Percentiles rank a stretch among this genome's conserved stretches.
Conservation (phyloP, 352 stramenopile species). For the Pythium aristosporum region DNA sequence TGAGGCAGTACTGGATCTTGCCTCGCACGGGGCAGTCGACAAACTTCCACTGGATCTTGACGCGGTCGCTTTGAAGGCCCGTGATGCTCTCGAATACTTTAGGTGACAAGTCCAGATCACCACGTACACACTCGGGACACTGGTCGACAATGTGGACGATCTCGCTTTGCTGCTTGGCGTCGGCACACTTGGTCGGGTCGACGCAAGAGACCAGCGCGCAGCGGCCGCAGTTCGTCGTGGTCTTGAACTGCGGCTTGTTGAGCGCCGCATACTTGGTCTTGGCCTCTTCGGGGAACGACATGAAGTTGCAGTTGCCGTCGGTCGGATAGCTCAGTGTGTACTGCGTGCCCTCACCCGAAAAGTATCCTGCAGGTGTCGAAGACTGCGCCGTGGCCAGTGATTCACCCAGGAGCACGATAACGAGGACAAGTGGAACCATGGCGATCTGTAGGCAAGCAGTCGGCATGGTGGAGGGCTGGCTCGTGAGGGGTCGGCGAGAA, state of each 20-base stretch:
- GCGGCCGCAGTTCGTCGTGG: slow-evolving; percentile 44
- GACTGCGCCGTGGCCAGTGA: neutral
- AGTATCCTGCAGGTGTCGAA: neutral
- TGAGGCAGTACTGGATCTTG: slow-evolving; percentile 51
- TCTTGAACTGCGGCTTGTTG: slow-evolving; percentile 60
- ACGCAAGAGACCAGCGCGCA: slow-evolving; percentile 37
- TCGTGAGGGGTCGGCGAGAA: slow-evolving; percentile 1
- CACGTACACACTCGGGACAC: slow-evolving; percentile 49
- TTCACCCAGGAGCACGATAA: neutral
- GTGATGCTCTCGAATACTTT: slow-evolving; percentile 41
- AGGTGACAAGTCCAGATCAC: slow-evolving; percentile 57
- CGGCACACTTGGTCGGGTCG: slow-evolving; percentile 40
- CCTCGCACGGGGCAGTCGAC: slow-evolving; percentile 38
- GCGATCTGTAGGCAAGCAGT: neutral
- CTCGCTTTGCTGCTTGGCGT: slow-evolving; percentile 31
- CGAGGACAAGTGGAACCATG: neutral
- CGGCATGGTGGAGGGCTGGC: neutral
- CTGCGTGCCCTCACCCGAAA: slow-evolving; percentile 30
- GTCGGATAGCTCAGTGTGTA: slow-evolving; percentile 27
- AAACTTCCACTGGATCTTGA: slow-evolving; percentile 47
- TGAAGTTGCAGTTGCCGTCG: slow-evolving; percentile 61
- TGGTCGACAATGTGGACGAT: slow-evolving; percentile 69
- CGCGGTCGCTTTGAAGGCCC: slow-evolving; percentile 27
- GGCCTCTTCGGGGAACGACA: slow-evolving; percentile 42
- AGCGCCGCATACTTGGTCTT: slow-evolving; percentile 64